Base-by-base conservation (phyloP, 306 rosid species). In the Begonia fuchsioides region DNA sequence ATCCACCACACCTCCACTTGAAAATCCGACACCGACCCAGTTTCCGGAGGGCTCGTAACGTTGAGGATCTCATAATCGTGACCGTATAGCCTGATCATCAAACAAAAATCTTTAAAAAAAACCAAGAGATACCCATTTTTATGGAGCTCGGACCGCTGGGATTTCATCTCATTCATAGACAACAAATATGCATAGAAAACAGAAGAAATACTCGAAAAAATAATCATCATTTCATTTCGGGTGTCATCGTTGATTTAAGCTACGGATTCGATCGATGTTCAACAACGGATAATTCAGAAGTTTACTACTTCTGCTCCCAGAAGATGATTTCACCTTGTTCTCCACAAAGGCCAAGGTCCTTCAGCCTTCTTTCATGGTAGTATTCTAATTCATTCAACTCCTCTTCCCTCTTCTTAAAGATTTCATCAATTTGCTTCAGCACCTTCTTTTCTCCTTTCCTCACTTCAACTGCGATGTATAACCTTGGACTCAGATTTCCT, bases 311-410 rank as follows among this genome's bases (percentile, higher is more conserved):
- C 58, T 68, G 71, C 75, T 54, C 97, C 97, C 64, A 90, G 76
- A 76, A 76, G 67, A 76, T 72, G 49, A 84, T 71, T 16, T 90
- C 90, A 56, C 88, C 95, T 60, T 26, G 80, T 70, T 90, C 97
- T 26, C 95, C 94, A 8, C 77, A 79, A n/a, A 90, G 95, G 38
- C 97, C 97, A 61, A 90, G 95, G 19, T 90, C 93, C 83, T 84
- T 79, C 65, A 90, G 94, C 76, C 95, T 75, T 61, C 97, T 74
- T 66, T 90, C 95, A 54, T 81, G 97, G 62, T 90, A 84, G 53
- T 81, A 90, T 67, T 81, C 85, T 62, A 84, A 69, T 56, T 53
- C 46, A 62, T 68, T 59, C 65, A 90, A 56, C 54, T 76, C 97
- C 35, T 19, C 39, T 55, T 90, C 94, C 68, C 87, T 81, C 59